Conservation (phyloP, 2,329 filamentous ascomycete species). For the Seiridium unicorne region DNA sequence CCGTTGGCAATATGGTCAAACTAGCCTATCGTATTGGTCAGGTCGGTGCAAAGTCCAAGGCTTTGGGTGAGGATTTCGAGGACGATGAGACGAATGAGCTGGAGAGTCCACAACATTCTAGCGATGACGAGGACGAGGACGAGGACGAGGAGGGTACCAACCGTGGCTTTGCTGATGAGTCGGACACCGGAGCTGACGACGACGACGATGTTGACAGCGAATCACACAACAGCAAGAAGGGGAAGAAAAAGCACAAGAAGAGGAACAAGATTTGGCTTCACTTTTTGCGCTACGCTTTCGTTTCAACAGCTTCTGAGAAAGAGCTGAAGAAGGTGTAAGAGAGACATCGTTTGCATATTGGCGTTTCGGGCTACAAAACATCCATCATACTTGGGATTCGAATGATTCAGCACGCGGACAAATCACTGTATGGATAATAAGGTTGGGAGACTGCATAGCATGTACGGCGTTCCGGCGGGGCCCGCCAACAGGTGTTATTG, state of each 20-base stretch:
- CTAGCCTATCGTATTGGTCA: constrained; percentile 77
- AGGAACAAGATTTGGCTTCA: constrained; percentile 73
- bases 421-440: neutral
- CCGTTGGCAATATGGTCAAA: constrained; percentile 75
- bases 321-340: constrained; percentile 53
- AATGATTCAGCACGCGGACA: neutral
- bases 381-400: neutral
- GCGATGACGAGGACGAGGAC: neutral
- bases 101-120: neutral
- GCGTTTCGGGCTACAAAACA: neutral
- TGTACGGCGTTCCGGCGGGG: neutral
- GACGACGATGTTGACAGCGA: constrained; percentile 21
- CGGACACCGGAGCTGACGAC: constrained; percentile 21
- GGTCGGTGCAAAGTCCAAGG: constrained; percentile 26
- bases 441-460: neutral
- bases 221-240: constrained; percentile 23
- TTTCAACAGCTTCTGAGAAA: constrained; percentile 65
- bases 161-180: constrained; percentile 19
- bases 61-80: constrained; percentile 2
- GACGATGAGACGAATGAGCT: constrained; percentile 15
- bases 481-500: neutral
- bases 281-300: constrained; percentile 78
- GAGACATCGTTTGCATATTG: neutral
- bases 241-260: constrained; percentile 45
- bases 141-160: constrained; percentile 21